Evolutionary conservation across 2,329 filamentous ascomycete genomes (phyloP), one percentile per base, ranked within the genome.

Genomic region (Sclerotinia glacialis): DNA sequence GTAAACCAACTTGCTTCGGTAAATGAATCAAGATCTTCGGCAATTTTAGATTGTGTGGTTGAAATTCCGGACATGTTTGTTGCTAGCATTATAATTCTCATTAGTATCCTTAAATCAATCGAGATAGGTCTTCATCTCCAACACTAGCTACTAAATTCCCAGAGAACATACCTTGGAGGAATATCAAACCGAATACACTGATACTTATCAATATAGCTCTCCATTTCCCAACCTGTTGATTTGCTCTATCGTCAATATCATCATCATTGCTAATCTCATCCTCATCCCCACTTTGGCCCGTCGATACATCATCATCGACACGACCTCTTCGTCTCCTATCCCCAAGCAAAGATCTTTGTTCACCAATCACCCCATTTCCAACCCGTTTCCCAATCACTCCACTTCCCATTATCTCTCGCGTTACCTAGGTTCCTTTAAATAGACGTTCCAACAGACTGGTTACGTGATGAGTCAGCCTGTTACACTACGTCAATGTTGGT

Each of bases 51-150:
- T 78, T 95, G 92, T 1, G 89, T 90, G 66, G 92, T 93, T 7
- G 90, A 91, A 75, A 96, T 88, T 71, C 92, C 87, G 16, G 88
- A 91, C 78, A 93, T 91, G 74, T 95, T 95, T 69, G 85, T 71
- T 40, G 75, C 75, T 76, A 65, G 64, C 14, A 18, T 56, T 44
- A 55, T 21, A 31, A n/a, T 65, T 37, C 58, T 31, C 37, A 28
- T 44, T 54, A 56, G 44, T 16, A 37, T 16, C 4, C n/a, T 47
- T 68, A 50, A 69, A 62, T 31, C 4, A 23, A n/a, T 8, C 49
- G 2, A n/a, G 34, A 6, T 7, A n/a, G 34, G 9, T 7, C 40
- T 62, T 64, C 28, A 59, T 37, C 12, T 53, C 40, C 18, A 2
- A 47, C 23, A 31, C 12, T 31, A 23, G 21, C n/a, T 31, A 31